Base-by-base conservation (phyloP, 352 stramenopile genomes). In the Pythium dissimile region DNA sequence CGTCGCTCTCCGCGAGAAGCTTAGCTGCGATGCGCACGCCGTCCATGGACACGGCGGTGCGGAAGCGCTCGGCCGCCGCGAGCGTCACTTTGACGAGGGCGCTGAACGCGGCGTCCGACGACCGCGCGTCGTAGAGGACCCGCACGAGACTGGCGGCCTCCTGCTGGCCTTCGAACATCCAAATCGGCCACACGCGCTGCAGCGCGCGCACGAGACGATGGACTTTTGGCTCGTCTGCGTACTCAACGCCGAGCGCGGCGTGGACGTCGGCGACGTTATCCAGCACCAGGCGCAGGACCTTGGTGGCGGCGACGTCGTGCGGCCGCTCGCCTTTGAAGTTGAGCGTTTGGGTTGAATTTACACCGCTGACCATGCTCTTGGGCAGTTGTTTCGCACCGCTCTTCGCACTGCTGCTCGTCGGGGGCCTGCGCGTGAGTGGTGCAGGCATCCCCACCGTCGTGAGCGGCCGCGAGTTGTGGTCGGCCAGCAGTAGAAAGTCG, bases 151-250 rank as follows among this genome's bases (percentile, higher is more conserved):
- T 61, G 30, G 66, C 70, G 18, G 67, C 69, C 53, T 92, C 83
- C 39, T 85, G 75, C 31, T 78, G 70, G 3, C 73, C 73, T 39
- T 87, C 77, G 41, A 83, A 76, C 77, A 92, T 89, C 80, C 83
- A 92, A 46, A 87, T 54, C 6, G 83, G 78, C 83, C 83, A 92
- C 35, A 91, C 53, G 37, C 73, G 70, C 11, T 67, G 66, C 45
- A 93, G 53, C 18, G 62, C 71, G 5, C 67, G 57, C 34, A 88
- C 71, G 10, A 93, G 46, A 9, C 80, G 79, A 28, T 93, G 83
- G 12, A 84, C 72, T 21, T 77, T 81, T 0, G 83, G 62, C 28
- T 91, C 80, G 37, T 89, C 70, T 6, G 69, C 62, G 56, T 84
- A 88, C 43, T 64, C 79, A 5, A 73, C 66, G 1, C 79, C 79